Evolutionary conservation across 495 filamentous ascomycete genomes (phyloP), one percentile per base, ranked within the genome.

Genomic region (Astrocystis sublimbata): DNA sequence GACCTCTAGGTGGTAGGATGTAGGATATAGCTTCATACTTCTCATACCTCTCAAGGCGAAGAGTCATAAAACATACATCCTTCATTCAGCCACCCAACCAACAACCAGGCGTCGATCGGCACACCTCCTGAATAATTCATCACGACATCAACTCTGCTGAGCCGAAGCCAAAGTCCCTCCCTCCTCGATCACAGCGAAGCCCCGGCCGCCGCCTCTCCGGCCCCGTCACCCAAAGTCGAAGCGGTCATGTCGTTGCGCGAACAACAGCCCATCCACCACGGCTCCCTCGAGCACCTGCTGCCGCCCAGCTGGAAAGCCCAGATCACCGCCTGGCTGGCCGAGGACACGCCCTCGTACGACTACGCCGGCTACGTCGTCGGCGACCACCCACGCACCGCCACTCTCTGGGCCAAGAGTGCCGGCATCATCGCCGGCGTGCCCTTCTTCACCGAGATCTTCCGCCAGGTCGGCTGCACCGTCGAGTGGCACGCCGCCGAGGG

Each of bases 361-460:
- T 96, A 97, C 71, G 96, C 92, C 65, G 94, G 94, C 41, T 98
- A 96, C 69, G 94, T 98, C 8, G 94, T 98, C 12, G 94, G 94
- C 49, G 87, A 93, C 59, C 80, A 83, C 17, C 78, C 81, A 6
- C 87, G 88, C 41, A 90, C 89, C 63, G 96, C 94, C 2, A 90
- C 87, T 10, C 79, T 98, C 38, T 85, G 93, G 68, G 92, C 91
- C n/a, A 98, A 98, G 78, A 91, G 87, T 60, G 73, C 84, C 45
- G 94, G 94, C 45, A 84, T 98, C 42, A 78, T 98, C 46, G 94
- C 96, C 28, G 94, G 94, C 45, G 84, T 96, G 19, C 94, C 94
- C 15, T 98, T 98, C 80, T 93, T 98, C 78, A 83, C 93, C 70
- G 94, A 98, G 72, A 89, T 98, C 30, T 98, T 98, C 72, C 72